These are phyloP conservation scores for Didymella keratinophila DNA, from an alignment of 2,329 filamentous ascomycete species.

Conservation along the genomic window DNA sequence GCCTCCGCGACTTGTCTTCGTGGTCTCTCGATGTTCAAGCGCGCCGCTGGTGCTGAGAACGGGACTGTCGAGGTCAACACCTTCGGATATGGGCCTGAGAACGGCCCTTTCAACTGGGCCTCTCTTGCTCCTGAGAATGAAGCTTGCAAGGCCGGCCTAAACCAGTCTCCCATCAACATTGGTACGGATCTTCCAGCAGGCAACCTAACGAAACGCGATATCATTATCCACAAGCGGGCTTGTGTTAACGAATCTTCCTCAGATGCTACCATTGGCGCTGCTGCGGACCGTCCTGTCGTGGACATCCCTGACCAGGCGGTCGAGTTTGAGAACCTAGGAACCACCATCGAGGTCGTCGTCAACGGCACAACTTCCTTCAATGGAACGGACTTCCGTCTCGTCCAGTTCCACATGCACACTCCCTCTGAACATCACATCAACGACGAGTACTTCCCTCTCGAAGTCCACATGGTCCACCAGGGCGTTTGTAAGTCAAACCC, in stretches of 20 bases:
- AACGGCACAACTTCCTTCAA: slow-evolving; percentile 58
- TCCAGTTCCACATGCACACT: slow-evolving; percentile 68
- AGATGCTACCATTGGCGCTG: slow-evolving; percentile 45
- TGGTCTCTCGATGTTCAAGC: slow-evolving; percentile 52
- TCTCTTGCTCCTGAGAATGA: slow-evolving; percentile 55
- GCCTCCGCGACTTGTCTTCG: slow-evolving; percentile 53
- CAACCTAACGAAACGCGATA: slow-evolving; percentile 5
- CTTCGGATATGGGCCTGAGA: slow-evolving; percentile 54
- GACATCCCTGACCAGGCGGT: slow-evolving; percentile 54
- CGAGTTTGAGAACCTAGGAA: slow-evolving; percentile 66
- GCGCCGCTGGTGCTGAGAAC: slow-evolving; percentile 22
- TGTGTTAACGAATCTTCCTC: slow-evolving; percentile 21
- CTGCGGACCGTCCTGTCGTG: slow-evolving; percentile 40
- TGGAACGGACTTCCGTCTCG: slow-evolving; percentile 54
- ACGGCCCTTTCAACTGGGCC: slow-evolving; percentile 64
- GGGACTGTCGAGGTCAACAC: slow-evolving; percentile 40
- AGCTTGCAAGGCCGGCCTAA: slow-evolving; percentile 58
- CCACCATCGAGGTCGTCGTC: slow-evolving; percentile 64
- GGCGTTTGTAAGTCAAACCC: slow-evolving; percentile 48
- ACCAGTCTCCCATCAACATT: slow-evolving; percentile 67
- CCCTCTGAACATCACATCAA: slow-evolving; percentile 66
- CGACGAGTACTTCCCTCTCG: slow-evolving; percentile 57
- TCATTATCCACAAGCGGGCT: slow-evolving; percentile 11
- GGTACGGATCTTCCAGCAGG: slow-evolving; percentile 34
- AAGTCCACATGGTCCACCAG: slow-evolving; percentile 68